phyloP scores from a whole-genome alignment of 2,329 filamentous ascomycete species.

The Xylariaceae sp. region DNA sequence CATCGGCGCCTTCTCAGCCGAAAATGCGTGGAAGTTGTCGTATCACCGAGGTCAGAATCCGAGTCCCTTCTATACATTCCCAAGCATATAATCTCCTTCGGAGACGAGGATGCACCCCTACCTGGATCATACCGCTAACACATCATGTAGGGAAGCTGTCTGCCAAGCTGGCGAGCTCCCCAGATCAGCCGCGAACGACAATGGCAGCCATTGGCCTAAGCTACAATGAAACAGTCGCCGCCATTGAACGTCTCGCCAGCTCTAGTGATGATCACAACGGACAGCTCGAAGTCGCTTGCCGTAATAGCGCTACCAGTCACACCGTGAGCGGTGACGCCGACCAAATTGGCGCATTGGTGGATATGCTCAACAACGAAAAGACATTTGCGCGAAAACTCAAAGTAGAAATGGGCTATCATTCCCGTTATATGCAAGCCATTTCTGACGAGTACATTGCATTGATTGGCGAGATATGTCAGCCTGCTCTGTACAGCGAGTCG shows the following conservation, averaged over 20 bases:
- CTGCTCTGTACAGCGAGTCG: conserved; percentile 3
- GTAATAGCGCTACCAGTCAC: conserved; percentile 18
- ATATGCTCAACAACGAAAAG: conserved; percentile 6
- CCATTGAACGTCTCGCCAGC: conserved; percentile 8
- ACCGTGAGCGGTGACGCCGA: conserved; percentile 20
- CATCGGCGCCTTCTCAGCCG: conserved; percentile 21
- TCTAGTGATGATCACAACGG: conserved; percentile 2
- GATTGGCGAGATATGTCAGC: conserved; percentile 4
- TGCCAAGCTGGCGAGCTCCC: conserved; percentile 7
- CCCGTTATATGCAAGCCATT: conserved; percentile 28
- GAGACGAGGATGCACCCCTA: too few relatives aligned
- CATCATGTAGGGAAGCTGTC: conserved; percentile 23
- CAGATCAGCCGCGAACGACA: conserved; percentile 4
- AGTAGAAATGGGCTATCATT: conserved; percentile 22
- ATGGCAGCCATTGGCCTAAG: conserved; percentile 12
- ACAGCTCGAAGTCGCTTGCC: conserved; percentile 12
- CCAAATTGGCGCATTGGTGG: conserved; percentile 10
- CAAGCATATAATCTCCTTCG: too few relatives aligned
- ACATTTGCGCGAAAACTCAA: conserved; percentile 17
- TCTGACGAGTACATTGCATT: conserved; percentile 18
- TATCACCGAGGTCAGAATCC: too few relatives aligned
- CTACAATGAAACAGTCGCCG: conserved; percentile 5
- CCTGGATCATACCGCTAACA: too few relatives aligned
- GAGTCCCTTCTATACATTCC: too few relatives aligned
- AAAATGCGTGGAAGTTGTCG: conserved; percentile 29